Evolutionary conservation across 2,329 filamentous ascomycete genomes (phyloP).

Genomic region (Xylaria sp.): DNA sequence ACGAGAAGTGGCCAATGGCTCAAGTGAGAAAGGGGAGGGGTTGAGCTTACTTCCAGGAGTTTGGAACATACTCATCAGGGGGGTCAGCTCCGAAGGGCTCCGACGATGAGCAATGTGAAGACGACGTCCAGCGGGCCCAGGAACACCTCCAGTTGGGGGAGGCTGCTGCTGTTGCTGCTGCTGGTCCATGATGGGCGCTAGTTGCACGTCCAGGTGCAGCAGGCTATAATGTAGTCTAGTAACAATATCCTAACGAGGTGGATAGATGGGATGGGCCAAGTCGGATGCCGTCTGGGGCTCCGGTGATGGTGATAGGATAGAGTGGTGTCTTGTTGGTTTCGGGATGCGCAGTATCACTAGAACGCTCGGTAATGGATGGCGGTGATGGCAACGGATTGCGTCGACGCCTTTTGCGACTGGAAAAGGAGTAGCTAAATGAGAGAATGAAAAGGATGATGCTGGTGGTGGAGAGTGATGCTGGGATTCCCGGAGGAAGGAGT

Average conservation of each 20-base stretch:
- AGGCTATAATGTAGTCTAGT: conserved; percentile 37
- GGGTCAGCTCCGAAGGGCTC: conserved; percentile 96
- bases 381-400: conserved; percentile 23
- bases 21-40: conserved; percentile 4
- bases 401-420: conserved; percentile 25
- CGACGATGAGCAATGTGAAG: conserved; percentile 97
- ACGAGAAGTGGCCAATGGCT: neutral
- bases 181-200: conserved; percentile 65
- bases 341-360: conserved; percentile 5
- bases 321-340: conserved; percentile 16
- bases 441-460: conserved; percentile 51
- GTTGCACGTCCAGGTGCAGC: conserved; percentile 55
- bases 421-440: conserved; percentile 48
- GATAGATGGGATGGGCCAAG: conserved; percentile 32
- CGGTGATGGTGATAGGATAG: conserved; percentile 16
- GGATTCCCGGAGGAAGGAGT: conserved; percentile 43
- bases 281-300: conserved; percentile 31
- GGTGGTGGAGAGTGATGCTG: conserved; percentile 42
- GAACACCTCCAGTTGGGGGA: conserved; percentile 59
- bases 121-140: conserved; percentile 82
- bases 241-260: conserved; percentile 27
- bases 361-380: conserved; percentile 16
- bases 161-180: conserved; percentile 57
- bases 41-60: conserved; percentile 66
- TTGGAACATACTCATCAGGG: conserved; percentile 90